Percentiles rank a stretch among this genome's conserved stretches.
Evolutionary conservation across 352 stramenopile genomes (phyloP).

Genomic region (Globisporangium okanoganense): DNA sequence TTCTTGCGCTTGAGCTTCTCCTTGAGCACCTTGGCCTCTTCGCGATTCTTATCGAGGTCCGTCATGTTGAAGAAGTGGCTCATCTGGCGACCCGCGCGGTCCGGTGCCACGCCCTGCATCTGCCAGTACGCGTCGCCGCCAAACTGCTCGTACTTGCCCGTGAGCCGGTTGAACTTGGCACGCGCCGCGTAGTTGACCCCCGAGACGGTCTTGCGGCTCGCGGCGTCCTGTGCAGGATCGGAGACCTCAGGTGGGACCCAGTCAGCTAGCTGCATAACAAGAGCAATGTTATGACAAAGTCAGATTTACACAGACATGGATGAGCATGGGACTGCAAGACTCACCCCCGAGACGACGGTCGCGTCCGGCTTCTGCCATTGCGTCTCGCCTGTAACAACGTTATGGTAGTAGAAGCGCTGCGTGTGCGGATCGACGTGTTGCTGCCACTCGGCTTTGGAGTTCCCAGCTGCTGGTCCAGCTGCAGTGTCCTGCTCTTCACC

Average conservation of each 20-base stretch:
- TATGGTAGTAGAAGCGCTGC: constrained; percentile 85
- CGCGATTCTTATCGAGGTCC: constrained; percentile 77
- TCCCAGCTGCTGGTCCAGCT: background rate
- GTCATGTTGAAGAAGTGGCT: constrained; percentile 84
- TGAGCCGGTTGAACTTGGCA: constrained; percentile 81
- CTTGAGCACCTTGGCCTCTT: constrained; percentile 68
- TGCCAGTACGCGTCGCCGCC: constrained; percentile 68
- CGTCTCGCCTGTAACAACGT: constrained; percentile 67
- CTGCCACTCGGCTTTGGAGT: constrained; percentile 61
- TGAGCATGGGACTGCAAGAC: constrained; percentile 10
- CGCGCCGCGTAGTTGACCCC: constrained; percentile 60
- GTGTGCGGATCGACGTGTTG: constrained; percentile 81
- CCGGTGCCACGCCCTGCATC: constrained; percentile 42
- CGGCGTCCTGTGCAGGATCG: constrained; percentile 15
- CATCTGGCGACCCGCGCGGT: constrained; percentile 81
- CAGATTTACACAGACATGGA: background rate
- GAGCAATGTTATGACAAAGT: background rate
- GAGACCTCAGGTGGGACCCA: constrained; percentile 66
- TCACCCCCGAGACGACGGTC: constrained; percentile 63
- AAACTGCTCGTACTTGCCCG: constrained; percentile 67
- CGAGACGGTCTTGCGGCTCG: constrained; percentile 38
- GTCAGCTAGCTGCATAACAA: constrained; percentile 47
- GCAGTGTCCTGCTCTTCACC: background rate
- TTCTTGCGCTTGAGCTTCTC: constrained; percentile 82
- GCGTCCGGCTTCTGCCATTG: constrained; percentile 78